Evolutionary conservation across 768 basidiomycete genomes (phyloP), one percentile per base, ranked within the genome.

Genomic region (Xanthoconium purpureum): DNA sequence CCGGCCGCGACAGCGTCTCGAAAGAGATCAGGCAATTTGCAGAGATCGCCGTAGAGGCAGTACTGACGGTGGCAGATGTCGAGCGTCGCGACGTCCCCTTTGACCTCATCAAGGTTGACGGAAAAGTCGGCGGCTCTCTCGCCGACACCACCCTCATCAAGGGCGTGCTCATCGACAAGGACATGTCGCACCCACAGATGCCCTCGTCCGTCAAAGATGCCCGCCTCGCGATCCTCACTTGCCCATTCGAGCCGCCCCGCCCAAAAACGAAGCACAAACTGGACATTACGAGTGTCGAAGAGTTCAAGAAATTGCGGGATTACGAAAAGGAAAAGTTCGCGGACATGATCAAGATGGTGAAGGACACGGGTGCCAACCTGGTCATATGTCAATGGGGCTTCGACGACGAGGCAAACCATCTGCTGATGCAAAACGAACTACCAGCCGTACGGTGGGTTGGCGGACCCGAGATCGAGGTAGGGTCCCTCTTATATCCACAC

Each of bases 311-410:
- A 69, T 80, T 99, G 60, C 83, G 92, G 57, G 88, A 86, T 55
- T 99, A 99, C 66, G 97, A 99, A 77, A 90, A 90, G 76, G 87
- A 91, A 70, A 99, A 97, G 76, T 99, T 99, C 66, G 79, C 83
- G 60, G 89, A 94, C 68, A 99, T 99, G 97, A 98, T 99, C 73
- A 88, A 89, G 74, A 78, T 84, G 71, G 95, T 98, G 55, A 96
- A 98, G 73, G 88, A 96, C 65, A 90, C 95, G 15, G 97, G 97
- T 37, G 96, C 97, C 14, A 99, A 99, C 74, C 75, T 99, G 57
- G 97, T 99, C 62, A 98, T 99, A 65, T 99, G 97, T 74, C 97
- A 99, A 70, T 99, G 97, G 97, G 97, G 97, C 57, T 99, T 99
- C 69, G 97, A 99, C 69, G 97, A 99, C 67, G 97, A 99, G 75